Evolutionary conservation across 2,329 filamentous ascomycete species (phyloP), one percentile per base, ranked within the genome.

Genomic region (Colletotrichum somersetense): DNA sequence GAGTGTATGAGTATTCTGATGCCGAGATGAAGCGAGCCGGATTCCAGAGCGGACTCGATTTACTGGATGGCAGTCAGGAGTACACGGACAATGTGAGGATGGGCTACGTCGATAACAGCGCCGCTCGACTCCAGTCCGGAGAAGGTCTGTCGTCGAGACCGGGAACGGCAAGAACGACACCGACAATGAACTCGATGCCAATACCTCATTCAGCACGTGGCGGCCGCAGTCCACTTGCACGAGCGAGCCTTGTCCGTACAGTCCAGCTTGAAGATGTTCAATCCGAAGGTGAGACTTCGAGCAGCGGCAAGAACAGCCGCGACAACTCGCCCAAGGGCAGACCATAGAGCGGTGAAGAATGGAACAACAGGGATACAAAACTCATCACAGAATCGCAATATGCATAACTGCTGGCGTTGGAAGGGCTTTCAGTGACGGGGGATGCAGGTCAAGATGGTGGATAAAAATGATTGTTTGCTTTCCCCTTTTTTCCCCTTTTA

Each of bases 1-100:
- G 85, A 52, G 83, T 87, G 10, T 87, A 86, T 73, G 87, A 88
- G 75, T 83, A 87, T 61, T 81, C 83, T 11, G 84, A 84, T n/a
- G 80, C 81, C 11, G 82, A 84, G 44, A 76, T 78, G 71, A 73
- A 58, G 65, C 74, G 7, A 74, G 62, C 63, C 20, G 69, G 73
- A 42, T 74, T 59, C 44, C 62, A 52, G 11, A 71, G 72, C 46
- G 30, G 40, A 3, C 48, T 62, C 20, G 69, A 66, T 30, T 33
- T 48, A 5, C 12, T 62, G 48, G 69, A 40, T 3, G 64, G 46
- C 10, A 62, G 65, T 50, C 69, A 72, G 26, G 67, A 62, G 16
- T 70, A 74, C 26, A 72, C 68, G 26, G 63, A 74, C 52, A 74
- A 70, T 18, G 65, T 74, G 5, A 72, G 75, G 33, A 53, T 78